Percentiles rank a stretch among this genome's conserved stretches.
These are phyloP conservation scores for Sphagnum fallax DNA, from an alignment of 228 moss, liverwort and hornwort species.

Conservation along the genomic window DNA sequence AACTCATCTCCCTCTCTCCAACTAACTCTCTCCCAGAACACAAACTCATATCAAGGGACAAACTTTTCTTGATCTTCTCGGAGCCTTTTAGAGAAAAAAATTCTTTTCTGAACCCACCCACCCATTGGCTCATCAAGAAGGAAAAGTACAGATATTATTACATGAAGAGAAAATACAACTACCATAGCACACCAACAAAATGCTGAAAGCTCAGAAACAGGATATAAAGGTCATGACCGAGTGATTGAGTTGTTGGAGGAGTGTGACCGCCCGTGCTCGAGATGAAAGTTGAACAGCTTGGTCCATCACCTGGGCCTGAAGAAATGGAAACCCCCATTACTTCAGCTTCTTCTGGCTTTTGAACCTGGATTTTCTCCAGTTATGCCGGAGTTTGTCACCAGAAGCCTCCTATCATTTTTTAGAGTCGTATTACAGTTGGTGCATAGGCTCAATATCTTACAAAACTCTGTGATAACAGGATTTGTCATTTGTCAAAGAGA, in stretches of 20 bases:
- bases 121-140: too few species aligned
- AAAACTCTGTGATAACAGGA: too few species aligned
- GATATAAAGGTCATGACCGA: constrained; percentile 40
- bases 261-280: constrained; percentile 70
- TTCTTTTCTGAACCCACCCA: too few species aligned
- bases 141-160: too few species aligned
- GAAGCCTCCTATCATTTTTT: too few species aligned
- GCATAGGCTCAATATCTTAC: neutral
- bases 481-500: too few species aligned
- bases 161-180: too few species aligned
- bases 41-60: too few species aligned
- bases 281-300: constrained; percentile 33
- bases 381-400: neutral
- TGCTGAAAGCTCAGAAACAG: neutral
- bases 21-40: too few species aligned
- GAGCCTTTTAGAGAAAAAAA: too few species aligned
- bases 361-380: neutral
- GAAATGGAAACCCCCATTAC: neutral
- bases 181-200: neutral
- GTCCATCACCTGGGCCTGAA: constrained; percentile 77
- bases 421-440: neutral
- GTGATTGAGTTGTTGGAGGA: constrained; percentile 67
- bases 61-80: too few species aligned
- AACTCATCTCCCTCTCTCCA: too few species aligned
- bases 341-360: neutral